Evolutionary conservation across 768 basidiomycete species (phyloP).

Genomic region (Lactarius hengduanensis): DNA sequence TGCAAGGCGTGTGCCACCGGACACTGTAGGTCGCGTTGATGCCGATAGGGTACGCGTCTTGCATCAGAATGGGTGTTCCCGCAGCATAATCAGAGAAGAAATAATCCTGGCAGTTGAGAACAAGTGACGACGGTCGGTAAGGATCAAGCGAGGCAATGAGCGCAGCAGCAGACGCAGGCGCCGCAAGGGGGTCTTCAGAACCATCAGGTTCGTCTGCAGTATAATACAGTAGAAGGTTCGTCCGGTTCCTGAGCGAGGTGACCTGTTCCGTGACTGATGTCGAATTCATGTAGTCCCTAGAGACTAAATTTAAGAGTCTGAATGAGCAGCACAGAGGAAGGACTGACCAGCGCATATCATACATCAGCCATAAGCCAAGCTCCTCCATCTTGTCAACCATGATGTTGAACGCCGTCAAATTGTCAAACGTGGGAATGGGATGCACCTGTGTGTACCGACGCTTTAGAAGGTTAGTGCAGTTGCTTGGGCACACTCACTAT

Average conservation of each 20-base stretch:
- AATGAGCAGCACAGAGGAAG: background rate
- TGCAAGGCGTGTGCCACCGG: constrained; percentile 62
- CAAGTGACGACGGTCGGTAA: constrained; percentile 58
- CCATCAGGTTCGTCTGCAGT: constrained; percentile 76
- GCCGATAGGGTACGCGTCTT: constrained; percentile 55
- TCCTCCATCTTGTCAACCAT: constrained; percentile 73
- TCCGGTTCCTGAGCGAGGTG: constrained; percentile 59
- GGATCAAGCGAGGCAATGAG: constrained; percentile 50
- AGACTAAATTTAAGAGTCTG: background rate
- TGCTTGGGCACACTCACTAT: constrained; percentile 33
- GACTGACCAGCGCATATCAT: constrained; percentile 67
- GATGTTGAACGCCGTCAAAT: constrained; percentile 53
- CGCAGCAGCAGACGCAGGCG: constrained; percentile 48
- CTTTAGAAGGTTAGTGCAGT: background rate
- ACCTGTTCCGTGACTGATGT: constrained; percentile 67
- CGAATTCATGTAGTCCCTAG: constrained; percentile 60
- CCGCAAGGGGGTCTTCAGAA: constrained; percentile 59
- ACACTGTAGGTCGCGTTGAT: constrained; percentile 66
- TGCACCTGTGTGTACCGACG: constrained; percentile 48
- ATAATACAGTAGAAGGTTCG: constrained; percentile 72
- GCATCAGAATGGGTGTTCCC: constrained; percentile 70
- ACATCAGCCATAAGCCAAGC: constrained; percentile 71
- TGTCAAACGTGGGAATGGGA: constrained; percentile 64
- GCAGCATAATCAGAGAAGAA: constrained; percentile 56
- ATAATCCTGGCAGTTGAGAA: constrained; percentile 59